Evolutionary conservation across 1,284 basidiomycete genomes (phyloP), one percentile per base, ranked within the genome.

Genomic region (Naganishia cerealis): DNA sequence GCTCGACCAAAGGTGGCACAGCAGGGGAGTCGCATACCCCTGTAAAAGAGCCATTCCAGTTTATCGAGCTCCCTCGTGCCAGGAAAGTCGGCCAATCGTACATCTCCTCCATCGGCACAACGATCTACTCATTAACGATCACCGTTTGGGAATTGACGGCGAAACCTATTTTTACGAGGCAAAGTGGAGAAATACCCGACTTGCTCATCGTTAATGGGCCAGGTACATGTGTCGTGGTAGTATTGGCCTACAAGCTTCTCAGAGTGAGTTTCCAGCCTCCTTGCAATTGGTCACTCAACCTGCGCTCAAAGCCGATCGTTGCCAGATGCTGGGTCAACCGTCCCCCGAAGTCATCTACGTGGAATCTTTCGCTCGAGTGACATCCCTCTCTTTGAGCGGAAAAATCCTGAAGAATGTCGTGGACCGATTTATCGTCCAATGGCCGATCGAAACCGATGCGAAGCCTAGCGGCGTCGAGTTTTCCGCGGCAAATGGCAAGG

Each of bases 361-460:
- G 53, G 96, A 99, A 79, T 94, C 93, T 0, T 96, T 96, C 77
- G 94, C 96, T 7, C 87, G 96, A 16, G 93, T 97, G 7, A 84
- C 82, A 38, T 85, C 85, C 0, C 83, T 98, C 21, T 95, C 92
- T 15, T 83, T 97, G 18, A 92, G 93, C 26, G 95, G 88, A 33
- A 91, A 86, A 74, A 81, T 99, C 53, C 83, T 98, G 24, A 84
- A 87, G 42, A 86, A 86, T 10, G 81, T 95, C 50, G 93, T 92
- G 8, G 94, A 98, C 79, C 86, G 87, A 57, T 93, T 95, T 76
- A 76, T 94, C 66, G 89, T 92, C 16, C 92, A 95, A 76, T 95
- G 92, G 92, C 88, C 88, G 21, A 33, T 54, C 21, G 39, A 54
- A 5, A 16, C 42, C 36, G 50, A 42, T 12, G 38, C 9, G n/a